Conservation (phyloP, 441 rosid genomes). For the Mallotus repandus region DNA sequence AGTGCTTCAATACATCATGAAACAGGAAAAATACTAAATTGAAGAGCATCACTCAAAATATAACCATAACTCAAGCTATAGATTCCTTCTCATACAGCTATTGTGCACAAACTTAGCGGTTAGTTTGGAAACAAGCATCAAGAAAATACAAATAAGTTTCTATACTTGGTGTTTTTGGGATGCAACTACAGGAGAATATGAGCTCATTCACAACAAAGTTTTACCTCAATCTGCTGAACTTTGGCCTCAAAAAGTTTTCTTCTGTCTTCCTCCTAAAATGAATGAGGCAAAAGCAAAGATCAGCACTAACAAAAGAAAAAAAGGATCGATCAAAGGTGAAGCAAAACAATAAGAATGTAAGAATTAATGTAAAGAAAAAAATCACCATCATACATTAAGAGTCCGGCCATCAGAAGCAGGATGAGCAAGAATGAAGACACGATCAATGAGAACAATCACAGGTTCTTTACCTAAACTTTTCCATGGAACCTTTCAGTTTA, state of each 20-base stretch:
- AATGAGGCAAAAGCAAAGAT: constrained; percentile 18
- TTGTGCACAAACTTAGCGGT: not conserved
- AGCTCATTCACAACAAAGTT: not conserved
- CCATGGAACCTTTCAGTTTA: constrained; percentile 84
- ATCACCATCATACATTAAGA: constrained; percentile 48
- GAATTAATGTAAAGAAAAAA: not conserved
- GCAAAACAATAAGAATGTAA: not conserved
- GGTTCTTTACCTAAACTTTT: constrained; percentile 97
- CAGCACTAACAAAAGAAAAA: not conserved
- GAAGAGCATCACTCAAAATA: constrained; percentile 9
- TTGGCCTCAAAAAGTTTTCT: constrained; percentile 83
- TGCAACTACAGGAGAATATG: not conserved
- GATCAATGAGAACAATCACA: constrained; percentile 89
- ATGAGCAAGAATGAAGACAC: constrained; percentile 87
- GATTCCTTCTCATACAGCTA: not conserved
- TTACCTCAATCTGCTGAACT: constrained; percentile 94
- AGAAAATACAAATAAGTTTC: not conserved
- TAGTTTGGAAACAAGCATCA: constrained; percentile 4
- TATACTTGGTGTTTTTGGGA: not conserved
- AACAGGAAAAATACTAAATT: not conserved
- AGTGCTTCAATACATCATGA: not conserved
- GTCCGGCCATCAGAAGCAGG: constrained; percentile 68
- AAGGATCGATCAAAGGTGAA: not conserved
- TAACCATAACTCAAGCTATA: not conserved
- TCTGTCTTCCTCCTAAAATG: constrained; percentile 74